Conservation (phyloP, 371 early-diverging fungal species). For the Actinomortierella wolfii region DNA sequence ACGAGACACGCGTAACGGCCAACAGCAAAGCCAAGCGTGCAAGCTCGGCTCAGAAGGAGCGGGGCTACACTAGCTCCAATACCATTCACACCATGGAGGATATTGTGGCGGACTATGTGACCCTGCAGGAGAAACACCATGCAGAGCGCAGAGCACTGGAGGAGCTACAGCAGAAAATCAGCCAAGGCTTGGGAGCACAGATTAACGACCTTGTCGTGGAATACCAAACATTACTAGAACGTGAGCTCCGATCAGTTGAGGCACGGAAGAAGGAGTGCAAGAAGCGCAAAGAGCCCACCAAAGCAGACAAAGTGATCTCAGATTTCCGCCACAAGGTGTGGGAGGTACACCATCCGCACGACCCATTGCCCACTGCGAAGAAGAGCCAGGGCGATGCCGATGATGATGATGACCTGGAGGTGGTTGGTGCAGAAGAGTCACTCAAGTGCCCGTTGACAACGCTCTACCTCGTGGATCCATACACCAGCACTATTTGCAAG, state of each 20-base stretch:
- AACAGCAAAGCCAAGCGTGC: conserved; percentile 19
- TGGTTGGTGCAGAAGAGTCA: conserved; percentile 13
- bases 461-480: conserved; percentile 34
- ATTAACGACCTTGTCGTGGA: conserved; percentile 7
- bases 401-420: conserved; percentile 39
- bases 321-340: conserved; percentile 33
- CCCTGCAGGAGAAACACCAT: conserved; percentile 18
- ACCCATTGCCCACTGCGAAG: conserved; percentile 14
- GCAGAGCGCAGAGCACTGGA: conserved; percentile 26
- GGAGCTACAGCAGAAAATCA: conserved; percentile 7
- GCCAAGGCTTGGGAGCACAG: conserved; percentile 10
- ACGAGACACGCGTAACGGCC: not conserved
- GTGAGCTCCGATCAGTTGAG: conserved; percentile 17
- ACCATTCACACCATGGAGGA: conserved; percentile 33
- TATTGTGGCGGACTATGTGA: conserved; percentile 7
- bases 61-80: too few relatives aligned
- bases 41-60: conserved; percentile 4
- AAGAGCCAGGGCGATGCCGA: conserved; percentile 11
- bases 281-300: conserved; percentile 9
- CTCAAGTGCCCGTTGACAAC: conserved; percentile 43
- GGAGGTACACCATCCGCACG: conserved; percentile 32
- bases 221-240: conserved; percentile 16
- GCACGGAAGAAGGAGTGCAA: conserved; percentile 22
- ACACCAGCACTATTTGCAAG: conserved; percentile 37
- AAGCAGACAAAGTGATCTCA: conserved; percentile 14